Percentiles rank a stretch among this genome's conserved stretches.
Evolutionary conservation across 2,329 filamentous ascomycete genomes (phyloP).

Genomic region (Graphiopsis chlorocephala): DNA sequence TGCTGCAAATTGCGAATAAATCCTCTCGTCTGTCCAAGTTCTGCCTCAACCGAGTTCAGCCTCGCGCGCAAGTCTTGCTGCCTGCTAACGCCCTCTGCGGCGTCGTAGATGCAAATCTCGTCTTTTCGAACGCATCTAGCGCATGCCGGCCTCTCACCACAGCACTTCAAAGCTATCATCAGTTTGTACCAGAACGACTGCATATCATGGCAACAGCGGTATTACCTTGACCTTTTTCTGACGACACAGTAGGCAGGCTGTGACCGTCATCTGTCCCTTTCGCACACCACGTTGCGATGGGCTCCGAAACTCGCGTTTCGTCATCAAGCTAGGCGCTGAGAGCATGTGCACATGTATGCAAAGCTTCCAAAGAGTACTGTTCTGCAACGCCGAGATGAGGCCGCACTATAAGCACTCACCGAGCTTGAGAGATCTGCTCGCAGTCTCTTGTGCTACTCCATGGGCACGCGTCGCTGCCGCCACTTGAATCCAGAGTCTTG

Average conservation of each 20-base stretch:
- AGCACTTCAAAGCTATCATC: not conserved
- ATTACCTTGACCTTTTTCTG: not conserved
- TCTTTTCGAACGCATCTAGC: not conserved
- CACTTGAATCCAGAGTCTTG: not conserved
- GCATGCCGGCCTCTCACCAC: not conserved
- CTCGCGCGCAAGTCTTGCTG: not conserved
- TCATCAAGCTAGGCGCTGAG: not conserved
- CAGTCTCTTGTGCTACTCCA: not conserved
- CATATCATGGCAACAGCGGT: not conserved
- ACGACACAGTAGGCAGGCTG: not conserved
- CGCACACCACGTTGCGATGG: not conserved
- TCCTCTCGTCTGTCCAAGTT: not conserved
- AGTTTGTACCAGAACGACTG: not conserved
- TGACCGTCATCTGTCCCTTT: not conserved
- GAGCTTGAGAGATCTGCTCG: not conserved
- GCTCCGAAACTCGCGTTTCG: not conserved
- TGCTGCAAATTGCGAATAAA: not conserved
- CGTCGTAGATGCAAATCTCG: not conserved
- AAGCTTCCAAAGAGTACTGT: not conserved
- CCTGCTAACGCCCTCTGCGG: not conserved
- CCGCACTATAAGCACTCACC: not conserved
- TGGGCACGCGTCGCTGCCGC: not conserved
- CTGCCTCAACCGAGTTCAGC: not conserved
- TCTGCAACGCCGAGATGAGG: not conserved
- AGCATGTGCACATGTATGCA: not conserved